Conservation (phyloP, 345 rosid species). For the Acer campestre region DNA sequence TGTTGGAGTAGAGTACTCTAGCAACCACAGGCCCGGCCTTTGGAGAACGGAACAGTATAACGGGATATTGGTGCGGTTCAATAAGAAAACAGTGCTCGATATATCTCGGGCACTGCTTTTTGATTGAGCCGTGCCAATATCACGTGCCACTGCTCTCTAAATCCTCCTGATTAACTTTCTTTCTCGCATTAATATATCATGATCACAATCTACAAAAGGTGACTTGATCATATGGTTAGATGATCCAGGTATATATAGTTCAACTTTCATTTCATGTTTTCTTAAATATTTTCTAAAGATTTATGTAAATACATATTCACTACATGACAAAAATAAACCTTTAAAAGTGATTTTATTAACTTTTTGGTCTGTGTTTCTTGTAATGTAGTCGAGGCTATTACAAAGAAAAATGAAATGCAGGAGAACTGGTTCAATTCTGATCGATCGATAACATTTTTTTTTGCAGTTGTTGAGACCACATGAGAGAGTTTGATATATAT, state of each 20-base stretch:
- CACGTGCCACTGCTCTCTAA: conserved; percentile 37
- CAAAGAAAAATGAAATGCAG: background rate
- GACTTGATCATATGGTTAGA: background rate
- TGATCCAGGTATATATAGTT: background rate
- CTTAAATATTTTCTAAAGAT: background rate
- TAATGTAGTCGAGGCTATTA: background rate
- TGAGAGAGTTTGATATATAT: too few species aligned
- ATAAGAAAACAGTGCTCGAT: conserved; percentile 50
- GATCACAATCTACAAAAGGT: background rate
- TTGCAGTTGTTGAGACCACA: too few species aligned
- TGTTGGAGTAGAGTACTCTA: background rate
- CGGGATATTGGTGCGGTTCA: conserved; percentile 78
- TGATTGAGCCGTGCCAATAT: conserved; percentile 80
- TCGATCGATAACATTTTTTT: too few species aligned
- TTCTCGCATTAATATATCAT: background rate
- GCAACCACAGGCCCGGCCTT: background rate
- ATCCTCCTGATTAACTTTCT: background rate
- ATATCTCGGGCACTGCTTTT: conserved; percentile 38
- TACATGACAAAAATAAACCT: too few species aligned
- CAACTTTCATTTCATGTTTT: background rate
- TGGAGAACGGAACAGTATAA: conserved; percentile 5
- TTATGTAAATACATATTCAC: too few species aligned
- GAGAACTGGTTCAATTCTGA: background rate
- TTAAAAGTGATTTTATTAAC: background rate
- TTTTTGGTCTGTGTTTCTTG: background rate